These are phyloP conservation scores for Alternaria metachromatica DNA, from an alignment of 2,329 filamentous ascomycete genomes.

Conservation along the genomic window DNA sequence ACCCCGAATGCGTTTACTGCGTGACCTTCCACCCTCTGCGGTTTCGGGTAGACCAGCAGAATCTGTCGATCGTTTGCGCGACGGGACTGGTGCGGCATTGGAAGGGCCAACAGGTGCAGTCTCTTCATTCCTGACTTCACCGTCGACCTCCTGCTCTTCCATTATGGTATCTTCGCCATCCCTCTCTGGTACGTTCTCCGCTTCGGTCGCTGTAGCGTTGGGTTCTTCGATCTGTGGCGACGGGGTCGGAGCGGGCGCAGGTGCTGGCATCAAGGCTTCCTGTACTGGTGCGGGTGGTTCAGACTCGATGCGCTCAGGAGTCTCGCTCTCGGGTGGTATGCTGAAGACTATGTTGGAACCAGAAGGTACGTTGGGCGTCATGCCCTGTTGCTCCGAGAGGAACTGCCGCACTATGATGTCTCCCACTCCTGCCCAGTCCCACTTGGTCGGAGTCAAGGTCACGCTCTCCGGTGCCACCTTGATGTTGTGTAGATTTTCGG, in stretches of 20 bases:
- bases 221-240: slow-evolving; percentile 8
- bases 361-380: slow-evolving; percentile 33
- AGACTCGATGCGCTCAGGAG: slow-evolving; percentile 24
- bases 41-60: slow-evolving; percentile 65
- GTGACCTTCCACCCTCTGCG: slow-evolving; percentile 62
- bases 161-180: slow-evolving; percentile 27
- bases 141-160: slow-evolving; percentile 23
- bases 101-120: slow-evolving; percentile 12
- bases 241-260: slow-evolving; percentile 14
- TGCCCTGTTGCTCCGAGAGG: slow-evolving; percentile 50
- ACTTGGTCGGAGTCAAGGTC: slow-evolving; percentile 42
- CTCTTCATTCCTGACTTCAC: slow-evolving; percentile 25
- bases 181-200: neutral
- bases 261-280: slow-evolving; percentile 6
- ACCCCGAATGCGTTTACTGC: slow-evolving; percentile 67
- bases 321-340: slow-evolving; percentile 44
- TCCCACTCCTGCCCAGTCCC: slow-evolving; percentile 58
- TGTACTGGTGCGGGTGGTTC: slow-evolving; percentile 9
- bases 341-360: slow-evolving; percentile 52
- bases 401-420: slow-evolving; percentile 56
- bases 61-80: slow-evolving; percentile 67
- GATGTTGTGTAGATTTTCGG: slow-evolving; percentile 18
- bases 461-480: slow-evolving; percentile 47
- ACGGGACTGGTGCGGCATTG: slow-evolving; percentile 50
- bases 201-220: neutral